Percentiles rank a stretch among this genome's conserved stretches.
These are phyloP conservation scores for Sphaerostilbella broomeana DNA, from an alignment of 2,329 filamentous ascomycete species.

Conservation along the genomic window DNA sequence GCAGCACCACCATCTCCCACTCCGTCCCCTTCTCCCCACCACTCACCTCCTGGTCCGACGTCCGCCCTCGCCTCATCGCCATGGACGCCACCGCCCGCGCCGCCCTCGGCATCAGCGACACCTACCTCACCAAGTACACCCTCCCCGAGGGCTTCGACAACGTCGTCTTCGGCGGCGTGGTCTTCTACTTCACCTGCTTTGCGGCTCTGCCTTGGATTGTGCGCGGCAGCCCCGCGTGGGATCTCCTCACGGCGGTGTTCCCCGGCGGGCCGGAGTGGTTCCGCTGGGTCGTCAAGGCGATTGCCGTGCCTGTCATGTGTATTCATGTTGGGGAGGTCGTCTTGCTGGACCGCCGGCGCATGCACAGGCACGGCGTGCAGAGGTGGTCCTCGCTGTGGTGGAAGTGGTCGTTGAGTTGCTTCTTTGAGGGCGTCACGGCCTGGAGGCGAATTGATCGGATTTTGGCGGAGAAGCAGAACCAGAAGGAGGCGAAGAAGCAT, in stretches of 20 bases:
- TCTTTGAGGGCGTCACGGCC: constrained; percentile 47
- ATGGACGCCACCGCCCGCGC: constrained; percentile 56
- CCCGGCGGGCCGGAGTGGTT: constrained; percentile 54
- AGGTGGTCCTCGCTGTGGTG: constrained; percentile 44
- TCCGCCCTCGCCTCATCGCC: constrained; percentile 62
- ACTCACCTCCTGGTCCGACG: constrained; percentile 60
- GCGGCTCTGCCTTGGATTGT: constrained; percentile 43
- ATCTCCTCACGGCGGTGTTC: constrained; percentile 42
- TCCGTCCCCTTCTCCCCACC: constrained; percentile 63
- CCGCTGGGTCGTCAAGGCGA: constrained; percentile 49
- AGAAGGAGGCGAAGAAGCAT: constrained; percentile 34
- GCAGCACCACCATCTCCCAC: constrained; percentile 52
- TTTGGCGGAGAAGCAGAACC: constrained; percentile 37
- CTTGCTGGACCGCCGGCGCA: constrained; percentile 41
- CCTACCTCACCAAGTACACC: constrained; percentile 36
- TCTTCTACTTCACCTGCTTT: constrained; percentile 48
- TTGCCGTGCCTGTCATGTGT: constrained; percentile 53
- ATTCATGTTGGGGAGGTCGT: constrained; percentile 62
- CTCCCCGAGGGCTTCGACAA: constrained; percentile 40
- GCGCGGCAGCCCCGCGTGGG: constrained; percentile 44
- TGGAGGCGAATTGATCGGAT: constrained; percentile 46
- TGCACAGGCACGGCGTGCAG: constrained; percentile 43
- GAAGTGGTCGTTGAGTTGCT: constrained; percentile 46
- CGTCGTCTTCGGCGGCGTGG: constrained; percentile 47
- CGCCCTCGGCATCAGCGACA: constrained; percentile 51